A percentile compares a stretch with the other conserved stretches of the same genome.
phyloP scores from a whole-genome alignment of 257 asterid species.

The Nicotiana noctiflora region DNA sequence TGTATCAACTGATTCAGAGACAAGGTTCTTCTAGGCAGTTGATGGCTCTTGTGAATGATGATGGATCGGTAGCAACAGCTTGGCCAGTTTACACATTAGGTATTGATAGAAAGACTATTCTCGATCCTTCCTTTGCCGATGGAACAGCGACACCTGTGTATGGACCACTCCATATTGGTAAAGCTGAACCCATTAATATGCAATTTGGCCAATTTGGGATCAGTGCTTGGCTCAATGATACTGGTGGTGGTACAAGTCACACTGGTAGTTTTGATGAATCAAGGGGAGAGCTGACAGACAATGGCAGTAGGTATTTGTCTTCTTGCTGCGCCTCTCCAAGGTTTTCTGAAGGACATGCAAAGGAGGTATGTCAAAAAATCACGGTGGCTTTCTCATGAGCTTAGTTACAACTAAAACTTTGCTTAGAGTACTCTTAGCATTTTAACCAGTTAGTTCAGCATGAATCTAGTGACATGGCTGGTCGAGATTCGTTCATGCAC shows the following conservation, averaged over 20 bases:
- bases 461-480: neutral
- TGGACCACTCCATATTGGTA: conserved; percentile 55
- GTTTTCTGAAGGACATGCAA: conserved; percentile 51
- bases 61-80: conserved; percentile 77
- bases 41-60: conserved; percentile 68
- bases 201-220: conserved; percentile 77
- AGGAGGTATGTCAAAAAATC: conserved; percentile 39
- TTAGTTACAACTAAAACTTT: neutral
- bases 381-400: neutral
- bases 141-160: conserved; percentile 51
- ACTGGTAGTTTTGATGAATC: conserved; percentile 66
- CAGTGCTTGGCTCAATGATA: conserved; percentile 69
- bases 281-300: conserved; percentile 60
- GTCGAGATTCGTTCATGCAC: neutral
- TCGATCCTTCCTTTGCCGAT: conserved; percentile 28
- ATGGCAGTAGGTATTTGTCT: conserved; percentile 54
- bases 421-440: neutral
- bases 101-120: conserved; percentile 24
- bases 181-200: conserved; percentile 56
- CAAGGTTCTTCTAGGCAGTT: conserved; percentile 60
- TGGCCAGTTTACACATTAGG: conserved; percentile 57
- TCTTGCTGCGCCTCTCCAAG: conserved; percentile 70
- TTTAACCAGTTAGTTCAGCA: neutral
- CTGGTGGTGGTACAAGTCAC: conserved; percentile 63
- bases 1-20: conserved; percentile 76